phyloP scores from a whole-genome alignment of 768 basidiomycete species.

The Pholiota microspora region DNA sequence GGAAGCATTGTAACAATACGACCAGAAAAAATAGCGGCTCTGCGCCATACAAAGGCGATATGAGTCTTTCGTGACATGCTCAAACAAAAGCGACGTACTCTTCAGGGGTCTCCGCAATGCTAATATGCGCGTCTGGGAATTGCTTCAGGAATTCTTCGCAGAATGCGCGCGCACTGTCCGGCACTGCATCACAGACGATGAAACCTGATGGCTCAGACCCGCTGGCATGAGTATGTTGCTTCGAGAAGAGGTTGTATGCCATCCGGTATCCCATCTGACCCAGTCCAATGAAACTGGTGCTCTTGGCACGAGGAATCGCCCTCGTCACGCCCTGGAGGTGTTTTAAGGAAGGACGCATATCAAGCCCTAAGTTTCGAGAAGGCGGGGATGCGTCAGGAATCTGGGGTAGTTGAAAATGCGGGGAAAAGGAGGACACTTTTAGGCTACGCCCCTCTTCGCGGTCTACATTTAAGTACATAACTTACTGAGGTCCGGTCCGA shows the following conservation, averaged over 20 bases:
- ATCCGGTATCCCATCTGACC: constrained; percentile 90
- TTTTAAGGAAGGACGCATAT: constrained; percentile 52
- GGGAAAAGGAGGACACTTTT: too few relatives aligned
- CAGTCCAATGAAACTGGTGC: constrained; percentile 80
- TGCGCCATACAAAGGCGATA: constrained; percentile 22
- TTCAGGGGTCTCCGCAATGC: constrained; percentile 61
- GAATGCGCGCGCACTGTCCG: constrained; percentile 58
- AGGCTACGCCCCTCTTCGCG: too few relatives aligned
- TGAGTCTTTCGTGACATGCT: background rate
- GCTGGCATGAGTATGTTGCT: constrained; percentile 51
- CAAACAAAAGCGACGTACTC: constrained; percentile 56
- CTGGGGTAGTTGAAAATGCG: too few relatives aligned
- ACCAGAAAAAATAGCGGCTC: constrained; percentile 60
- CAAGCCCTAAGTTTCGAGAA: background rate
- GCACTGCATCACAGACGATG: constrained; percentile 76
- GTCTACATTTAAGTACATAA: too few relatives aligned
- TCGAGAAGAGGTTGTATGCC: constrained; percentile 81
- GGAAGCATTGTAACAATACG: constrained; percentile 90
- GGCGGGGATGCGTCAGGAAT: background rate
- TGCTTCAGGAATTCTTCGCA: constrained; percentile 48
- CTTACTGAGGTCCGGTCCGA: too few relatives aligned
- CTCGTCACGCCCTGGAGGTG: constrained; percentile 38
- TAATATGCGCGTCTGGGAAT: constrained; percentile 59
- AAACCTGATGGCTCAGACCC: constrained; percentile 45
- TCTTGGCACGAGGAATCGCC: constrained; percentile 38